Evolutionary conservation across 306 rosid species (phyloP).

Genomic region (Herpetospermum pedunculosum): DNA sequence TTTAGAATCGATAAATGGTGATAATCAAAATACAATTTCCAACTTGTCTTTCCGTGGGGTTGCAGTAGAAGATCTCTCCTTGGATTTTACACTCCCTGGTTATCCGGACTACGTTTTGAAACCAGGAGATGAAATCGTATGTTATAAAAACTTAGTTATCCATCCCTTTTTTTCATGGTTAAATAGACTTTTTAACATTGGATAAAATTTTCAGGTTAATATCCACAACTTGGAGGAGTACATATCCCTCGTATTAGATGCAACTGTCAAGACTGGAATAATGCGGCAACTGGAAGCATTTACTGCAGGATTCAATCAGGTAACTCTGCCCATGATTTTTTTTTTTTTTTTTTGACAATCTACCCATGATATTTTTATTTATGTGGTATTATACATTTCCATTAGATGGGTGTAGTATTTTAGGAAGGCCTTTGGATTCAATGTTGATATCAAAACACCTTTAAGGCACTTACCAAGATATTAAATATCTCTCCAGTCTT

Average conservation of each 20-base stretch:
- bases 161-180: background rate
- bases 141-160: constrained; percentile 1
- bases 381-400: background rate
- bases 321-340: no score
- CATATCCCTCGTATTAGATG: constrained; percentile 70
- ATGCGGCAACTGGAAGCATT: constrained; percentile 81
- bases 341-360: no score
- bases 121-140: constrained; percentile 73
- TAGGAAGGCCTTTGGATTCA: background rate
- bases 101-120: constrained; percentile 76
- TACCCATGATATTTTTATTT: background rate
- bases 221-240: constrained; percentile 84
- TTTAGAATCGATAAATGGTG: constrained; percentile 40
- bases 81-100: constrained; percentile 92
- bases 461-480: background rate
- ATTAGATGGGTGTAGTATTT: background rate
- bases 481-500: background rate
- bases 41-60: constrained; percentile 55
- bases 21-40: constrained; percentile 18
- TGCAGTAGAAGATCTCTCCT: constrained; percentile 70
- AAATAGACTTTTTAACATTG: background rate
- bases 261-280: constrained; percentile 84
- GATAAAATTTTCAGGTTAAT: constrained; percentile 47
- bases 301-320: constrained; percentile 96
- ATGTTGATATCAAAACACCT: background rate